A percentile compares a stretch with the other conserved stretches of the same genome.
Evolutionary conservation across 2,329 filamentous ascomycete species (phyloP).

Genomic region (Davidsoniella eucalypti): DNA sequence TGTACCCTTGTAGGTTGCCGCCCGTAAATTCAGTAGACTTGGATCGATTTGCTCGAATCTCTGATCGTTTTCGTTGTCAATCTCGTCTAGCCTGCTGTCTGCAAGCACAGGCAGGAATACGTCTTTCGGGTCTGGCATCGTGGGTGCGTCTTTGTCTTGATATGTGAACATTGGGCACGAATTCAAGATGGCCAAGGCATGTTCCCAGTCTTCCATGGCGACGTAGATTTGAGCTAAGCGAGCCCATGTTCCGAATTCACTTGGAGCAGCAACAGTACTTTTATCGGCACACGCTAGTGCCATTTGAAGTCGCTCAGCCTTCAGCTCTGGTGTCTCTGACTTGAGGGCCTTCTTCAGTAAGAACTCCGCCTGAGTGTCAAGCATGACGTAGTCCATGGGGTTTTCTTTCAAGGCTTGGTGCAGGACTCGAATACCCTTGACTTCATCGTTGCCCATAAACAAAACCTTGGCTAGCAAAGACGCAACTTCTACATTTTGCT

Average conservation of each 20-base stretch:
- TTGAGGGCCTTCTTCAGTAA: slow-evolving; percentile 63
- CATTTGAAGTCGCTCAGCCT: slow-evolving; percentile 58
- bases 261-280: slow-evolving; percentile 85
- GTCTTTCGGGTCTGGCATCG: slow-evolving; percentile 84
- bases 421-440: slow-evolving; percentile 78
- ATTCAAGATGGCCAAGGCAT: slow-evolving; percentile 86
- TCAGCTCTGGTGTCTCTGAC: slow-evolving; percentile 35
- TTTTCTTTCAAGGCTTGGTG: slow-evolving; percentile 79
- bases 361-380: slow-evolving; percentile 88
- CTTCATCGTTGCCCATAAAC: slow-evolving; percentile 90
- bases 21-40: slow-evolving; percentile 69
- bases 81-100: slow-evolving; percentile 86
- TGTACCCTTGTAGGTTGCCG: slow-evolving; percentile 81
- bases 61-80: slow-evolving; percentile 76
- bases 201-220: slow-evolving; percentile 86
- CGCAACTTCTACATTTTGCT: slow-evolving; percentile 82
- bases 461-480: slow-evolving; percentile 82
- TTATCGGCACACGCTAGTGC: slow-evolving; percentile 87
- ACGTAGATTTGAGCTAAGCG: slow-evolving; percentile 87
- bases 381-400: slow-evolving; percentile 93
- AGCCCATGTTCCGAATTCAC: slow-evolving; percentile 95
- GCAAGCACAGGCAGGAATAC: slow-evolving; percentile 74
- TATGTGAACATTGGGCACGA: slow-evolving; percentile 99
- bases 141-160: slow-evolving; percentile 89
- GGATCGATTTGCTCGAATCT: slow-evolving; percentile 79